These are phyloP conservation scores for Phytophthora cactorum DNA, from an alignment of 352 stramenopile species.

Conservation along the genomic window DNA sequence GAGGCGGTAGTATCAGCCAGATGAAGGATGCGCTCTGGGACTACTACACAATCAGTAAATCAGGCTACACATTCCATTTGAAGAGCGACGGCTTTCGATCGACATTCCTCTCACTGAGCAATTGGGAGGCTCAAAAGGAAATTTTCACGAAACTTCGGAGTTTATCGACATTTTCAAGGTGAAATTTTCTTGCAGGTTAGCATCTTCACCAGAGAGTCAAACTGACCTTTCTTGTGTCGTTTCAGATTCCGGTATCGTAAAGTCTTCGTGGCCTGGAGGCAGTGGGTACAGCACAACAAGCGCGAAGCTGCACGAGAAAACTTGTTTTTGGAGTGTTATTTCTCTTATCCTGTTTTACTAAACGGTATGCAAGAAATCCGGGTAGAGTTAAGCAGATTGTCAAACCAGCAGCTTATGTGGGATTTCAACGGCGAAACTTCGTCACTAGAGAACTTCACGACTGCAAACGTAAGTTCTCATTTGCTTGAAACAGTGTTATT, in stretches of 20 bases:
- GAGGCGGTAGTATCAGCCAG: constrained; percentile 33
- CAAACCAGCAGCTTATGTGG: constrained; percentile 46
- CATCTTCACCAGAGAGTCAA: neutral
- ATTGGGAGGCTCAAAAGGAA: constrained; percentile 64
- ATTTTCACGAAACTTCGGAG: constrained; percentile 45
- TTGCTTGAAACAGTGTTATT: neutral
- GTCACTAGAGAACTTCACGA: constrained; percentile 39
- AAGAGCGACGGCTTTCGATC: constrained; percentile 54
- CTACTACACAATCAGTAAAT: constrained; percentile 73
- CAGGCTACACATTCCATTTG: constrained; percentile 67
- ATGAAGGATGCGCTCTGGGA: constrained; percentile 47
- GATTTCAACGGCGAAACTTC: constrained; percentile 50
- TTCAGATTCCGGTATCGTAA: constrained; percentile 76
- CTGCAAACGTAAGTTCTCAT: constrained; percentile 44
- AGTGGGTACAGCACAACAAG: constrained; percentile 52
- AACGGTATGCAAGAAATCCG: constrained; percentile 45
- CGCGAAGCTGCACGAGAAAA: constrained; percentile 49
- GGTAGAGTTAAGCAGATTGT: constrained; percentile 35
- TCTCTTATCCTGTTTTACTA: constrained; percentile 48
- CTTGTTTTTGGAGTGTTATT: constrained; percentile 55
- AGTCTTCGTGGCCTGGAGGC: constrained; percentile 64
- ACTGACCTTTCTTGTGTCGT: constrained; percentile 1
- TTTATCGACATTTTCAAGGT: constrained; percentile 63
- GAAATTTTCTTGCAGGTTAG: constrained; percentile 1
- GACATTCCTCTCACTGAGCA: constrained; percentile 43